Conservation (phyloP, 169 alveolate genomes). For the Eimeria falciformis region DNA sequence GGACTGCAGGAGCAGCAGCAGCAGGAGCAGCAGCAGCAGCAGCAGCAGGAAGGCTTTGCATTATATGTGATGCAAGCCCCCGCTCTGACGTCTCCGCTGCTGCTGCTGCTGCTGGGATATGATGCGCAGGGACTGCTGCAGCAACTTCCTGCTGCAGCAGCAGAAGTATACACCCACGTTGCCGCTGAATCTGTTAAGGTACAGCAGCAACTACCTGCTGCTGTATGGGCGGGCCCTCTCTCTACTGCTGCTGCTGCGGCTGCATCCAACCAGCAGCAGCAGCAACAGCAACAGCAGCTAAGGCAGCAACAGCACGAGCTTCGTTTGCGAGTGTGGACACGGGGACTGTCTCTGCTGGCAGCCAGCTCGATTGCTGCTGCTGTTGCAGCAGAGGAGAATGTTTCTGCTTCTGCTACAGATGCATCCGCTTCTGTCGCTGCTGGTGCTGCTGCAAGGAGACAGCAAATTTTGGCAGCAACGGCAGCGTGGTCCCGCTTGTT, state of each 20-base stretch:
- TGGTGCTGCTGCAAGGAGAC: conserved; percentile 34
- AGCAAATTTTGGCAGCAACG: conserved; percentile 12
- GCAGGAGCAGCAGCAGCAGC: conserved; percentile 59
- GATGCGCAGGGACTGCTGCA: conserved; percentile 40
- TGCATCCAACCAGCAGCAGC: not conserved
- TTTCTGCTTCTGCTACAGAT: not conserved
- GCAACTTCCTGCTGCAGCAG: conserved; percentile 35
- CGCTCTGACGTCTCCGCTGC: conserved; percentile 17
- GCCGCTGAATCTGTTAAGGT: not conserved
- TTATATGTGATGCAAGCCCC: conserved; percentile 39
- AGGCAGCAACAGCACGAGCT: too few relatives aligned
- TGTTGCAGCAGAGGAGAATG: conserved; percentile 20
- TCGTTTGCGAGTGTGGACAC: conserved; percentile 11
- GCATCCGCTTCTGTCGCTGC: not conserved
- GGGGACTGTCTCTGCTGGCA: conserved; percentile 33
- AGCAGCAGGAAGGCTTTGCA: conserved; percentile 41
- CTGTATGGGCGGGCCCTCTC: conserved; percentile 59
- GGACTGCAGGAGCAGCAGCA: conserved; percentile 40
- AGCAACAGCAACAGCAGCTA: not conserved
- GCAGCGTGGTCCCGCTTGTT: conserved; percentile 47
- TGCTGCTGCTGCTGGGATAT: conserved; percentile 52
- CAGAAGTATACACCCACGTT: not conserved
- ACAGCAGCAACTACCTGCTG: conserved; percentile 45
- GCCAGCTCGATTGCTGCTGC: conserved; percentile 40
- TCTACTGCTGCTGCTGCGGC: conserved; percentile 34